These are phyloP conservation scores for Tetrahymena elliotti DNA, from an alignment of 73 alveolate genomes.

Conservation along the genomic window DNA sequence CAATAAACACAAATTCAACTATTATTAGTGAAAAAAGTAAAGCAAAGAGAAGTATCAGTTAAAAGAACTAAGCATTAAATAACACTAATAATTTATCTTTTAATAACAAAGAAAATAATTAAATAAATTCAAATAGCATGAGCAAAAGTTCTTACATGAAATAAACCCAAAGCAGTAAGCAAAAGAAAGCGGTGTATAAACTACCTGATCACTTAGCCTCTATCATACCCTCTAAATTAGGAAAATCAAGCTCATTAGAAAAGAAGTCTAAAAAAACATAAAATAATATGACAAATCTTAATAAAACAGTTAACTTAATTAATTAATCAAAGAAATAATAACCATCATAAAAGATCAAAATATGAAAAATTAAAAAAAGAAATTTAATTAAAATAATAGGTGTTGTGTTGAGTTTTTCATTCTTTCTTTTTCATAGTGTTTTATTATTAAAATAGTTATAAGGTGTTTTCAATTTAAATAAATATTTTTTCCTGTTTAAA, in stretches of 20 bases:
- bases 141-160: background rate
- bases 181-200: background rate
- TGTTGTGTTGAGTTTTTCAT: too few relatives aligned
- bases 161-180: background rate
- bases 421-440: too few relatives aligned
- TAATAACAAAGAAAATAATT: background rate
- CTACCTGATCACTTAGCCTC: background rate
- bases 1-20: background rate
- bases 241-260: background rate
- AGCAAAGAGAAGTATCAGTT: background rate
- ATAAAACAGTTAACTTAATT: background rate
- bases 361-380: background rate
- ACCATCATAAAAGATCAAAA: background rate
- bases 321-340: too few relatives aligned
- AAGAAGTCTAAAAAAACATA: background rate
- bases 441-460: too few relatives aligned
- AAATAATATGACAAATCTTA: background rate
- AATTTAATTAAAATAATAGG: too few relatives aligned
- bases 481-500: too few relatives aligned
- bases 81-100: background rate
- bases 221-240: background rate
- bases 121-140: background rate
- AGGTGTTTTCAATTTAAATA: too few relatives aligned
- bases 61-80: background rate
- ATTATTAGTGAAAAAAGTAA: background rate